Conservation (phyloP, 2,329 filamentous ascomycete genomes). For the Didymella arachidicola region DNA sequence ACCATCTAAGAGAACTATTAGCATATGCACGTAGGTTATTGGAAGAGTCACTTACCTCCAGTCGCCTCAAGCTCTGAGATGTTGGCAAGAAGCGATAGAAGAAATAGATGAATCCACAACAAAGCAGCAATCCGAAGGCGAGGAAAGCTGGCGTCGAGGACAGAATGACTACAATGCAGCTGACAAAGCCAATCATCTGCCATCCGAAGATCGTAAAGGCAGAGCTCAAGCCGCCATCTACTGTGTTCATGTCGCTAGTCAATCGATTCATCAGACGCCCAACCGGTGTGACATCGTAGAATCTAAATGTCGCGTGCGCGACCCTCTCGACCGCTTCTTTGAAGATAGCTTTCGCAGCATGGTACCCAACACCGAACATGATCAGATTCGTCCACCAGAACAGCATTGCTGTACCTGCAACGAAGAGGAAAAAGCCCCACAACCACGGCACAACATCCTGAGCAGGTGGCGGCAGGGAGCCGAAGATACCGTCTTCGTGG, state of each 20-base stretch:
- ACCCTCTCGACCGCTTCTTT: slow-evolving; percentile 74
- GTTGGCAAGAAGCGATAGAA: slow-evolving; percentile 82
- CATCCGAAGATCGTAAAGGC: slow-evolving; percentile 77
- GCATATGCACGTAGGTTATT: not conserved
- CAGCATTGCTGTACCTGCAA: slow-evolving; percentile 42
- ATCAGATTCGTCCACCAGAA: slow-evolving; percentile 70
- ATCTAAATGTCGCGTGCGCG: slow-evolving; percentile 82
- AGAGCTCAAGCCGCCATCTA: slow-evolving; percentile 83
- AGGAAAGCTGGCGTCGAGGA: slow-evolving; percentile 81
- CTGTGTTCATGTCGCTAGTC: slow-evolving; percentile 86
- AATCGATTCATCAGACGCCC: slow-evolving; percentile 91
- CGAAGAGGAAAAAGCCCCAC: slow-evolving; percentile 70
- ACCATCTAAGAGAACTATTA: slow-evolving; percentile 65
- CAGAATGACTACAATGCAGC: slow-evolving; percentile 79
- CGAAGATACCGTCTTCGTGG: slow-evolving; percentile 39
- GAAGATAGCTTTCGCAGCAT: slow-evolving; percentile 79
- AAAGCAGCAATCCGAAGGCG: slow-evolving; percentile 72
- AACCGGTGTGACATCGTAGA: slow-evolving; percentile 89
- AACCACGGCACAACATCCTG: slow-evolving; percentile 78
- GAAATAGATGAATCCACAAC: slow-evolving; percentile 72
- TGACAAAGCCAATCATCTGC: slow-evolving; percentile 73
- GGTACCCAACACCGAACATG: slow-evolving; percentile 79
- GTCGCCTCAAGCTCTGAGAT: slow-evolving; percentile 80
- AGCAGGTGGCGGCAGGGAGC: slow-evolving; percentile 70
- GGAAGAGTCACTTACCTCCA: slow-evolving; percentile 62